Conservation (phyloP, 441 rosid genomes). For the Mallotus repandus region DNA sequence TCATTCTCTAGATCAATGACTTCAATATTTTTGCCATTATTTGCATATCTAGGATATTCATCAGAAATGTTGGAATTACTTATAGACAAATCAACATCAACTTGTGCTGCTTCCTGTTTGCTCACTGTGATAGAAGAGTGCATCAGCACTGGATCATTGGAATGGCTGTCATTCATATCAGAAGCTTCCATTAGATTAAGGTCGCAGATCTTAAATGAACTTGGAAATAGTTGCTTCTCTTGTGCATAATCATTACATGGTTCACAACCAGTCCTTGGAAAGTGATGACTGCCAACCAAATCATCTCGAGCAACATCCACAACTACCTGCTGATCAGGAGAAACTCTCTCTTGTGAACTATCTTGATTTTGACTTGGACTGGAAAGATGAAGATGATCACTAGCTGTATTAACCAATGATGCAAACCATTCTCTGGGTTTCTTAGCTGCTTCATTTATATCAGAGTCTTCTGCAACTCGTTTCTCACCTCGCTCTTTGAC, state of each 20-base stretch:
- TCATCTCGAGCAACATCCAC: slow-evolving; percentile 31
- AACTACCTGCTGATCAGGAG: slow-evolving; percentile 33
- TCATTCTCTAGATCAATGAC: slow-evolving; percentile 89
- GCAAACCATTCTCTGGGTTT: slow-evolving; percentile 71
- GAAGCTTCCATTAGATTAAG: slow-evolving; percentile 80
- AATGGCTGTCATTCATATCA: slow-evolving; percentile 52
- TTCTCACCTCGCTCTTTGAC: slow-evolving; percentile 71
- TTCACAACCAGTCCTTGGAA: slow-evolving; percentile 34
- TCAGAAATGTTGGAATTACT: slow-evolving; percentile 56
- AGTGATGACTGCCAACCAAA: slow-evolving; percentile 33
- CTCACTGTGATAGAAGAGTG: slow-evolving; percentile 36
- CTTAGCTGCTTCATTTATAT: slow-evolving; percentile 49
- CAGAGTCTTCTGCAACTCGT: slow-evolving; percentile 46
- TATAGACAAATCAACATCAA: slow-evolving; percentile 82
- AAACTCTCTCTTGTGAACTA: slow-evolving; percentile 28
- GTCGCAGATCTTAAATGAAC: slow-evolving; percentile 87
- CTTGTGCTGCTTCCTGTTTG: slow-evolving; percentile 47
- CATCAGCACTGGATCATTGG: slow-evolving; percentile 35
- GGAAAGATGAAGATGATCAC: slow-evolving; percentile 31
- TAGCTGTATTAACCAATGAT: slow-evolving; percentile 37
- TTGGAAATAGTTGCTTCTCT: slow-evolving; percentile 77
- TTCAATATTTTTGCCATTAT: slow-evolving; percentile 69
- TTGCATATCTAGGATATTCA: slow-evolving; percentile 45
- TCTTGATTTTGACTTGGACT: slow-evolving; percentile 34
- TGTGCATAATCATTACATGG: slow-evolving; percentile 44